These are phyloP conservation scores for Ensete glaucum DNA, from an alignment of 176 grass and related monocot genomes.

Conservation along the genomic window DNA sequence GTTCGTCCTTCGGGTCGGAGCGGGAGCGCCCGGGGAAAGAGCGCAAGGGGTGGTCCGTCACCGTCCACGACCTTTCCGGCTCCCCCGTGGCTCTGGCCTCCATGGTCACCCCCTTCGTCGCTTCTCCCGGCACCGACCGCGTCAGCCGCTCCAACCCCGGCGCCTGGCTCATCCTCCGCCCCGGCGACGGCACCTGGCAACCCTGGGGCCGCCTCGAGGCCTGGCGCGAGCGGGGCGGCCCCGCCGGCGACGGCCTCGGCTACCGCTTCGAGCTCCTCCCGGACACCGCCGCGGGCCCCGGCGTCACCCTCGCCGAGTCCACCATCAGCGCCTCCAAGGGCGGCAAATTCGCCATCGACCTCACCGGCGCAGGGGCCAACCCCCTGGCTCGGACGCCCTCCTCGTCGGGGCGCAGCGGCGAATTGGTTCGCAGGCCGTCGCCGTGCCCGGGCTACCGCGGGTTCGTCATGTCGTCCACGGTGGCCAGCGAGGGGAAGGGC, in stretches of 20 bases:
- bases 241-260: conserved; percentile 56
- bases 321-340: conserved; percentile 48
- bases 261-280: conserved; percentile 76
- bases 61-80: conserved; percentile 86
- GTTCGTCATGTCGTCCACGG: conserved; percentile 69
- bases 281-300: conserved; percentile 34
- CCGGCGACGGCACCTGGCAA: conserved; percentile 60
- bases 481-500: conserved; percentile 43
- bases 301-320: conserved; percentile 47
- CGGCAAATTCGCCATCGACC: conserved; percentile 86
- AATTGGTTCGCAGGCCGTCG: conserved; percentile 48
- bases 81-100: conserved; percentile 86
- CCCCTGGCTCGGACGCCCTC: conserved; percentile 35
- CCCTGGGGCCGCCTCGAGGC: conserved; percentile 85
- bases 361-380: conserved; percentile 38
- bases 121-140: conserved; percentile 62
- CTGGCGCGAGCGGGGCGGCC: conserved; percentile 67
- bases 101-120: conserved; percentile 89
- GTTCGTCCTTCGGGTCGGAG: conserved; percentile 31
- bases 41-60: conserved; percentile 90
- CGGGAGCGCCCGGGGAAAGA: conserved; percentile 43
- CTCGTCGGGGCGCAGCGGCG: conserved; percentile 67
- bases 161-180: conserved; percentile 84
- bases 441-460: conserved; percentile 54
- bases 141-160: conserved; percentile 87